Base-by-base conservation (phyloP, 2,329 filamentous ascomycete genomes). In the Bipolaris cookei region DNA sequence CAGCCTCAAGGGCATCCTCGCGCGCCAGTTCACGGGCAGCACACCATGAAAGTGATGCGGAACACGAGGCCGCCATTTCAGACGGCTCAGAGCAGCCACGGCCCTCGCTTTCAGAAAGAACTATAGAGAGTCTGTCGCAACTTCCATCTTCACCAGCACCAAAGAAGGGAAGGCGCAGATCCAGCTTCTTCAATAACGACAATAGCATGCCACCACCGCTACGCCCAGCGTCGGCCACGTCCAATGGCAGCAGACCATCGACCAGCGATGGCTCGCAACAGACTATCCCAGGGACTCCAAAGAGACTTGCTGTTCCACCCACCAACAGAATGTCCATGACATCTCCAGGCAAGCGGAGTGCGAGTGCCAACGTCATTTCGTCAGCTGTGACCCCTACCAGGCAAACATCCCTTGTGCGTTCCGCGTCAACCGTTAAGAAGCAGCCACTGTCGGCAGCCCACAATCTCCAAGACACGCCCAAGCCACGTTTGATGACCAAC, bases 81-180 rank as follows among this genome's bases (percentile, higher is more conserved):
- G 50, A 56, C 5, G 58, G 61, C 43, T 43, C 65, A 58, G 50
- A 51, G 5, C 63, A 61, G 41, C 59, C 62, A 10, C 71, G 81
- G 11, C 79, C 79, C 13, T 93, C 91, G 0, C 81, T 97, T 3
- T 87, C 90, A 0, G 93, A 97, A 67, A 83, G 94, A 56, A 96
- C 93, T 0, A 88, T 96, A 39, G 91, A 96, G 73, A 96, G 91
- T 0, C 79, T 97, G 5, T 84, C 92, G 3, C 85, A 87, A 44
- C 80, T 97, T 28, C 90, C 92, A 0, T 87, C 90, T 0, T 95
- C 92, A 0, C 92, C 93, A 3, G 68, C 69, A 4, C 62, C 62
- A 18, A 59, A 86, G 76, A 90, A 43, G 85, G 83, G 62, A 50
- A 86, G 86, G 56, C 86, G 87, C 51, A 80, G 84, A 7, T 91